Evolutionary conservation across 2,329 filamentous ascomycete species (phyloP).

Genomic region (Sordariomycetes sp.): DNA sequence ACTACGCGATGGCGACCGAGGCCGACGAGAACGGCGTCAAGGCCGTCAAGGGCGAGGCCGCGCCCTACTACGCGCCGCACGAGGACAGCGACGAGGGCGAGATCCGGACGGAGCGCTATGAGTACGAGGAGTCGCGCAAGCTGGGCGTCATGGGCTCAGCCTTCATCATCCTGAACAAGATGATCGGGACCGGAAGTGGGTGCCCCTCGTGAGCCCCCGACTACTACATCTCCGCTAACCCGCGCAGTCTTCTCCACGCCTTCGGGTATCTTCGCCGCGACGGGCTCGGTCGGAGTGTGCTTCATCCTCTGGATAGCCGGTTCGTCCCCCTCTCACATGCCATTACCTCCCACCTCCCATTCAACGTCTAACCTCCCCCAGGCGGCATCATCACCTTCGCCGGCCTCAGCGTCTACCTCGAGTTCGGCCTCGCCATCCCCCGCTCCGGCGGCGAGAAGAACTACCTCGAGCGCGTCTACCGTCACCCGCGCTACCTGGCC

Average conservation of each 20-base stretch:
- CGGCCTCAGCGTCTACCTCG: constrained; percentile 51
- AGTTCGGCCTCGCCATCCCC: constrained; percentile 52
- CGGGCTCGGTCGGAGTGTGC: constrained; percentile 34
- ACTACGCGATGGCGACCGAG: background rate
- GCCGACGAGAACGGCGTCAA: background rate
- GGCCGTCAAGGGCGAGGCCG: background rate
- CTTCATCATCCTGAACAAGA: constrained; percentile 46
- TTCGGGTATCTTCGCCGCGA: constrained; percentile 38
- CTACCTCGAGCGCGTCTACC: constrained; percentile 54
- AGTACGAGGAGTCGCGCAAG: constrained; percentile 30
- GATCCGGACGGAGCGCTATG: constrained; percentile 24
- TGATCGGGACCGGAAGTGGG: constrained; percentile 48
- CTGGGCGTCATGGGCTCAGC: constrained; percentile 41
- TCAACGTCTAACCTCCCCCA: constrained; percentile 5
- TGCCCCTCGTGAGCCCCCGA: constrained; percentile 4
- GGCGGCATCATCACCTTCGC: constrained; percentile 44
- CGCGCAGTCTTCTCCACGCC: constrained; percentile 41
- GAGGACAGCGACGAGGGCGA: background rate
- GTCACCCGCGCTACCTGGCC: constrained; percentile 44
- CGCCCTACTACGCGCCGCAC: background rate
- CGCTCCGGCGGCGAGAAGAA: constrained; percentile 56
- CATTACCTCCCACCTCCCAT: background rate
- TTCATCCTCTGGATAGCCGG: constrained; percentile 14
- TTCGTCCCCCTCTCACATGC: background rate
- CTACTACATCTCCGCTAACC: background rate